phyloP scores from a whole-genome alignment of 805 yeast species.

The Candida awuae region DNA sequence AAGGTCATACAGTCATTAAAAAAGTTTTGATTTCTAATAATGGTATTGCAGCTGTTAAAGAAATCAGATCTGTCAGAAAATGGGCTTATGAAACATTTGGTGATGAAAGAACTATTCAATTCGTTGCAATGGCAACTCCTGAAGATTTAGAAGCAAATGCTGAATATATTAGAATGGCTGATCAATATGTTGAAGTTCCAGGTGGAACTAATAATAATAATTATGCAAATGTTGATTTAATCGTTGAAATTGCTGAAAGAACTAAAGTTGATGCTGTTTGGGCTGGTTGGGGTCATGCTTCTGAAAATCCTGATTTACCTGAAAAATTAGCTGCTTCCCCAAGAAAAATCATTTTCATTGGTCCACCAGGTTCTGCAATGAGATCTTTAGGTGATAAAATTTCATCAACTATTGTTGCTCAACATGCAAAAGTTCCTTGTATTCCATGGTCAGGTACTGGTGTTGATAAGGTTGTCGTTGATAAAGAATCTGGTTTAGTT shows the following conservation, averaged over 20 bases:
- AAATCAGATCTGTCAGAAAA: slow-evolving; percentile 92
- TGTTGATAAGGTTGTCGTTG: slow-evolving; percentile 71
- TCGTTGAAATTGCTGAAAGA: slow-evolving; percentile 96
- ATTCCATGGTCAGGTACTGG: slow-evolving; percentile 99
- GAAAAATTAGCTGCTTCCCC: slow-evolving; percentile 91
- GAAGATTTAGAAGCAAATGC: slow-evolving; percentile 96
- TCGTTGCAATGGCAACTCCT: slow-evolving; percentile 99
- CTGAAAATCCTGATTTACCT: slow-evolving; percentile 95
- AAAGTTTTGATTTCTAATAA: slow-evolving; percentile 91
- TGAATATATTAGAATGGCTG: slow-evolving; percentile 98
- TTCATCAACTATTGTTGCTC: slow-evolving; percentile 97
- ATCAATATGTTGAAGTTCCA: slow-evolving; percentile 95
- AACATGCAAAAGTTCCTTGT: slow-evolving; percentile 96
- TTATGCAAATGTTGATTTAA: slow-evolving; percentile 95
- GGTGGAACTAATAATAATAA: slow-evolving; percentile 99
- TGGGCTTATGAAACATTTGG: slow-evolving; percentile 99
- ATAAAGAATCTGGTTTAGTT: slow-evolving; percentile 65
- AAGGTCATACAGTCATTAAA: slow-evolving; percentile 92
- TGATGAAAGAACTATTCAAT: slow-evolving; percentile 85
- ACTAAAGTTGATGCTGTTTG: slow-evolving; percentile 96
- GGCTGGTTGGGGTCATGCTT: slow-evolving; percentile 99
- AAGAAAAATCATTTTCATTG: slow-evolving; percentile 84
- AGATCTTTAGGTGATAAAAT: slow-evolving; percentile 98
- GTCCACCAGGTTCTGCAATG: slow-evolving; percentile 99
- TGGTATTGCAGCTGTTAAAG: slow-evolving; percentile 99